These are phyloP conservation scores for Volvox reticuliferus DNA, from an alignment of 139 green algal genomes.

Conservation along the genomic window DNA sequence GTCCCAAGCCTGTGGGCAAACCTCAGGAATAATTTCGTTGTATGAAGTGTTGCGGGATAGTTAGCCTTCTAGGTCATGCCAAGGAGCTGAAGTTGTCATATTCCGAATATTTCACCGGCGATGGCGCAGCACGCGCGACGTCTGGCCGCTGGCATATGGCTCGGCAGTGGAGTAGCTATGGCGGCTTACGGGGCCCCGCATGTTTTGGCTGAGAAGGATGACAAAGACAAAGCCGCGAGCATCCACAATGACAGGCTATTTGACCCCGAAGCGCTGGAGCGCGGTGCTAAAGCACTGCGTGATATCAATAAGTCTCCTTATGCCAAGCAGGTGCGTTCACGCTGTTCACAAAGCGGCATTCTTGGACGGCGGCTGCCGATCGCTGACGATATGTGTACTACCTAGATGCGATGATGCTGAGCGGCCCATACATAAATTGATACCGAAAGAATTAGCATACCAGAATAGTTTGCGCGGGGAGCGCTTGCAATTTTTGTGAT, in stretches of 20 bases:
- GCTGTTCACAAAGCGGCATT: neutral
- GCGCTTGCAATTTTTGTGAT: too few species aligned
- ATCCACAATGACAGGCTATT: conserved; percentile 66
- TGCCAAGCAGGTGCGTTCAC: conserved; percentile 87
- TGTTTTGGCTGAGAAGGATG: conserved; percentile 51
- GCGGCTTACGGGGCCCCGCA: neutral
- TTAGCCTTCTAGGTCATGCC: too few species aligned
- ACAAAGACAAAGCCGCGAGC: conserved; percentile 30
- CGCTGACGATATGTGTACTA: neutral
- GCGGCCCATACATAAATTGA: neutral
- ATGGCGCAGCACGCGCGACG: conserved; percentile 35
- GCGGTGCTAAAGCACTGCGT: conserved; percentile 94
- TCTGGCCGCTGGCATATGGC: conserved; percentile 21
- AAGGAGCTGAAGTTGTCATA: too few species aligned
- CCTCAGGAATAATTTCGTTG: too few species aligned
- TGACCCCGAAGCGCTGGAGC: conserved; percentile 97
- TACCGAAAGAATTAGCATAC: neutral
- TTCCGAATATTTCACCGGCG: too few species aligned
- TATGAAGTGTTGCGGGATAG: too few species aligned
- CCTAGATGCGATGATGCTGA: neutral
- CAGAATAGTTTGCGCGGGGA: neutral
- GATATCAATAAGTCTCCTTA: conserved; percentile 96
- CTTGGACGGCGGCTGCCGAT: conserved; percentile 14
- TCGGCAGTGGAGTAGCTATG: neutral
- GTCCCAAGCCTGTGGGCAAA: too few species aligned